Evolutionary conservation across 352 stramenopile genomes (phyloP), one percentile per base, ranked within the genome.

Genomic region (Pythium diclinum): DNA sequence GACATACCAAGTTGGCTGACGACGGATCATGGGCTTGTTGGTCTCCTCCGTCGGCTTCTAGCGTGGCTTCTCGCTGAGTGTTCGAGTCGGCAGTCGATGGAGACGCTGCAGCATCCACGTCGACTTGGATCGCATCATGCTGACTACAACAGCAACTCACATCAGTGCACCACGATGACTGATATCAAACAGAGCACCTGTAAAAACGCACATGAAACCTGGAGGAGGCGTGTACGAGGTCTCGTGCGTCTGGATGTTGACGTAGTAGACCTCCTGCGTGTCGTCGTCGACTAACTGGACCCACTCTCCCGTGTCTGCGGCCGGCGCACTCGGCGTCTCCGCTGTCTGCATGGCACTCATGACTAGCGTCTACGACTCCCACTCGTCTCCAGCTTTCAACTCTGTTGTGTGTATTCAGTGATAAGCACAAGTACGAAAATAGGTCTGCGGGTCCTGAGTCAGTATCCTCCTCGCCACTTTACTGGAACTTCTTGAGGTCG

Each of bases 401-500:
- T 10, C 34, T 3, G 0, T n/a, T n/a, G 10, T 40, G 34, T 40
- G 34, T 40, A 40, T 40, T 40, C 34, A 16, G 34, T 40, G 34
- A 3, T 19, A 48, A 25, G 40, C 16, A n/a, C n/a, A n/a, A 48
- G 16, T 48, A 48, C 47, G 47, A 55, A 55, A 55, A 55, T 55
- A 55, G 40, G 40, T 6, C 6, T 30, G n/a, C n/a, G n/a, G n/a
- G n/a, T n/a, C n/a, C n/a, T n/a, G n/a, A n/a, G n/a, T n/a, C n/a
- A n/a, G n/a, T n/a, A n/a, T n/a, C n/a, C n/a, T n/a, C n/a, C n/a
- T n/a, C n/a, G n/a, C n/a, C n/a, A n/a, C n/a, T n/a, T n/a, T n/a
- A 71, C 47, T 66, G 52, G 42, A 65, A 67, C 67, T 74, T 74
- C 68, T 88, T 87, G 25, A 91, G 56, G 6, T 87, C 82, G 7